Percentiles rank a stretch among this genome's conserved stretches.
Evolutionary conservation across 768 basidiomycete species (phyloP).

Genomic region (Boletus bicolor): DNA sequence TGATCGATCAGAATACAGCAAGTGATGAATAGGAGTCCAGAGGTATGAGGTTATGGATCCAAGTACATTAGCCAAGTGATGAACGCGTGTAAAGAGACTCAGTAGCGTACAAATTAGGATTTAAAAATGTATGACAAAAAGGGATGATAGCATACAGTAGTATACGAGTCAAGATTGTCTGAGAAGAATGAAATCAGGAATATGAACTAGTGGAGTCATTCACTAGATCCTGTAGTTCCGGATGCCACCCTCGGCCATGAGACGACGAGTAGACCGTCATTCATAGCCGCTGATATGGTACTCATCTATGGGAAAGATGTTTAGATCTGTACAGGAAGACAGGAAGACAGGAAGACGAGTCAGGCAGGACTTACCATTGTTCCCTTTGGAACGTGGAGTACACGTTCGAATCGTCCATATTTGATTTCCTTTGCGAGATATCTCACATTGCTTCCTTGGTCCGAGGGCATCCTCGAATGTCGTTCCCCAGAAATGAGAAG

Average conservation of each 20-base stretch:
- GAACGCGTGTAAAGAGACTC: not conserved
- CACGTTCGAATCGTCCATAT: constrained; percentile 38
- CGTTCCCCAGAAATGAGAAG: constrained; percentile 39
- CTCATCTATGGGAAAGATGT: constrained; percentile 23
- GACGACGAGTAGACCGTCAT: constrained; percentile 37
- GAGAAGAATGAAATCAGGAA: constrained; percentile 1
- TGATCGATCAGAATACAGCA: not conserved
- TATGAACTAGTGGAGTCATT: not conserved
- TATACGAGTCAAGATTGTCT: not conserved
- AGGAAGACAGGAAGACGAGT: constrained; percentile 3
- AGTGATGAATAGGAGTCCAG: not conserved
- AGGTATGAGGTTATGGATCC: not conserved
- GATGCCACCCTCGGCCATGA: constrained; percentile 36
- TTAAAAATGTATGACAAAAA: not conserved
- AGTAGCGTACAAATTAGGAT: constrained; percentile 13
- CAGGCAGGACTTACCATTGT: constrained; percentile 30
- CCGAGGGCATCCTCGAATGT: constrained; percentile 10
- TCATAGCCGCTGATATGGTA: constrained; percentile 39
- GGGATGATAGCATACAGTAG: constrained; percentile 8
- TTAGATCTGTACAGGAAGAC: constrained; percentile 1
- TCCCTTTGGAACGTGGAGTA: constrained; percentile 35
- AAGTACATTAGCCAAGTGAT: not conserved
- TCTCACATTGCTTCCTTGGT: constrained; percentile 14
- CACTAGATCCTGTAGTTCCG: constrained; percentile 9
- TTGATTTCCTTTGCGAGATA: constrained; percentile 38